Base-by-base conservation (phyloP, 2,329 filamentous ascomycete species). In the Thermoascus crustaceus region DNA sequence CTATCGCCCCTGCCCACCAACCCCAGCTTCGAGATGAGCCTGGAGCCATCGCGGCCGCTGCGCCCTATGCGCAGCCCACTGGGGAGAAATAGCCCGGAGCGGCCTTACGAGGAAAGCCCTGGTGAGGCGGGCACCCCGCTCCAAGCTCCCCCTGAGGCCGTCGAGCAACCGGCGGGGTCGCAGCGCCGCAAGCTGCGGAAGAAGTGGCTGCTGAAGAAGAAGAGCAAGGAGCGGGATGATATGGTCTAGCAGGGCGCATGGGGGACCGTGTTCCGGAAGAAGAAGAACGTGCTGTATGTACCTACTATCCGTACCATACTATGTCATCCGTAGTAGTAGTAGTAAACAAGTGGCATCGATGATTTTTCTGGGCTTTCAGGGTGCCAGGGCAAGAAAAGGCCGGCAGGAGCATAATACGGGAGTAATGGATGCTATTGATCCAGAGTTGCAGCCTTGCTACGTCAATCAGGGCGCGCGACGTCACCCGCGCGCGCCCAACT, bases 41-140 rank as follows among this genome's bases (percentile, higher is more conserved):
- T 38, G 34, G 48, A 34, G 38, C 49, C 17, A 27, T 24, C 34
- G 37, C 39, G 29, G 30, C 46, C 26, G 39, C 43, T 38, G 34
- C 50, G 36, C 38, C 47, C 25, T 47, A 55, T 49, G 14, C 48
- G 54, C 27, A 63, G 58, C 37, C 58, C 61, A 27, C 43, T 63
- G 8, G 58, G 53, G 4, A 48, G 57, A 37, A 44, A 49, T 31
- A 60, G 54, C 39, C 44, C 58, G 5, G 48, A 60, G n/a, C 18
- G 32, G 18, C 19, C 22, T 5, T 18, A 19, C 20, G 3, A 17
- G 31, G 19, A 31, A 10, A 18, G 14, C n/a, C 10, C 11, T 4
- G 31, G 18, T 9, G 31, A 23, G 21, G 9, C n/a, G 11, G 31
- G 29, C 9, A 8, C 19, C 21, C 14, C 29, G 10, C n/a, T 14